A percentile compares a stretch with the other conserved stretches of the same genome.
These are phyloP conservation scores for Pochonia chlamydosporia DNA, from an alignment of 2,329 filamentous ascomycete genomes.

Conservation along the genomic window DNA sequence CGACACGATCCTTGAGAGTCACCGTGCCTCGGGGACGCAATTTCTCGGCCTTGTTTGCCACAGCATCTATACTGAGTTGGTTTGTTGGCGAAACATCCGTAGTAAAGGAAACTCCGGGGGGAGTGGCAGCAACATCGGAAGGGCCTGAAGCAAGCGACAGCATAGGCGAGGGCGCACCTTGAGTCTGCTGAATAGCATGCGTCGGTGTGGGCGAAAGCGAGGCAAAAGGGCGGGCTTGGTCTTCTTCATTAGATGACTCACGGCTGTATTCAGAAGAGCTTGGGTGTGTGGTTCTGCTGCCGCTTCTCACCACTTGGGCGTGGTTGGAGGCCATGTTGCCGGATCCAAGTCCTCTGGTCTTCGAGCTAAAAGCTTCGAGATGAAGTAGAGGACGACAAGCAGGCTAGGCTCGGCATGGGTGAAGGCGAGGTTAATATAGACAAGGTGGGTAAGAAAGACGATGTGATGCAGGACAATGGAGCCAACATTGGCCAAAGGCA, in stretches of 20 bases:
- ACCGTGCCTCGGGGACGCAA: constrained; percentile 23
- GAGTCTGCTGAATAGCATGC: not conserved
- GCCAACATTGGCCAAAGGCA: constrained; percentile 47
- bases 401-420: constrained; percentile 41
- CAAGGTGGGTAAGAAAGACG: constrained; percentile 47
- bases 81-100: not conserved
- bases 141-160: constrained; percentile 1
- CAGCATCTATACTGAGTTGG: constrained; percentile 23
- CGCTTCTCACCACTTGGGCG: constrained; percentile 19
- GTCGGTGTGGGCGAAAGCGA: constrained; percentile 11
- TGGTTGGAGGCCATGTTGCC: constrained; percentile 28
- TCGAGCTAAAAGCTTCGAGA: constrained; percentile 41
- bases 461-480: constrained; percentile 45
- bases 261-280: constrained; percentile 20
- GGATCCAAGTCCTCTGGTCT: constrained; percentile 42
- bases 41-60: constrained; percentile 26
- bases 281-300: constrained; percentile 10
- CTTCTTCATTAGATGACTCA: constrained; percentile 32
- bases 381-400: constrained; percentile 40
- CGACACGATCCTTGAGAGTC: constrained; percentile 43
- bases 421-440: constrained; percentile 47
- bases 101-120: constrained; percentile 2
- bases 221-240: constrained; percentile 21
- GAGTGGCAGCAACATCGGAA: not conserved
- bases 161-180: not conserved